These are phyloP conservation scores for Forsythia viridissima DNA, from an alignment of 257 asterid species.

Conservation along the genomic window DNA sequence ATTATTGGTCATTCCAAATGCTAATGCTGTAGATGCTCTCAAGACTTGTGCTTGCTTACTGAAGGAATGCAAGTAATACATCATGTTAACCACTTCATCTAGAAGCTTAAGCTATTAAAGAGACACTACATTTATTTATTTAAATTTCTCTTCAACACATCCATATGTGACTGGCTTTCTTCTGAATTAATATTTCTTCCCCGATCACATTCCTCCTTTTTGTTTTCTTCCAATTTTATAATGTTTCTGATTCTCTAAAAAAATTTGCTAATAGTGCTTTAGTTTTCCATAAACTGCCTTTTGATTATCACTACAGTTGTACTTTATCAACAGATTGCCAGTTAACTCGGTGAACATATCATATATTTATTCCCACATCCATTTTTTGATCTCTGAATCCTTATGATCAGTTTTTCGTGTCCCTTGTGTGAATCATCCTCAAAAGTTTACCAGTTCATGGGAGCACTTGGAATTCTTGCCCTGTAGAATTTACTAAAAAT, in stretches of 20 bases:
- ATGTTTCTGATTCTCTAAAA: not conserved
- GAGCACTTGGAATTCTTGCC: not conserved
- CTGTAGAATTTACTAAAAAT: not conserved
- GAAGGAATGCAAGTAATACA: conserved; percentile 87
- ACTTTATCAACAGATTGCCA: no score
- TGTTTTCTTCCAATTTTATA: not conserved
- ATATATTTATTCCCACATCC: not conserved
- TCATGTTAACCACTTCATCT: not conserved
- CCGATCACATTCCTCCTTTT: not conserved
- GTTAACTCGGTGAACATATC: not conserved
- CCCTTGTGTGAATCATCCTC: not conserved
- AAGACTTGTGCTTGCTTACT: conserved; percentile 84
- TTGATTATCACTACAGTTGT: not conserved
- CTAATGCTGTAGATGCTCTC: conserved; percentile 90
- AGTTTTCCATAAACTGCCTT: not conserved
- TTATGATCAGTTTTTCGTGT: no score
- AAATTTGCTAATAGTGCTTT: not conserved
- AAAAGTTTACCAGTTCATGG: not conserved
- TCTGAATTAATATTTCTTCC: not conserved
- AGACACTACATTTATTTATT: not conserved
- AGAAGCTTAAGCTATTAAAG: not conserved
- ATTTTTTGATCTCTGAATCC: not conserved
- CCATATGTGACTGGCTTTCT: not conserved
- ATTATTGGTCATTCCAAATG: conserved; percentile 62
- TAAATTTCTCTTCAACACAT: not conserved